A percentile compares a stretch with the other conserved stretches of the same genome.
These are phyloP conservation scores for Fusarium falciforme DNA, from an alignment of 2,329 filamentous ascomycete genomes.

Conservation along the genomic window DNA sequence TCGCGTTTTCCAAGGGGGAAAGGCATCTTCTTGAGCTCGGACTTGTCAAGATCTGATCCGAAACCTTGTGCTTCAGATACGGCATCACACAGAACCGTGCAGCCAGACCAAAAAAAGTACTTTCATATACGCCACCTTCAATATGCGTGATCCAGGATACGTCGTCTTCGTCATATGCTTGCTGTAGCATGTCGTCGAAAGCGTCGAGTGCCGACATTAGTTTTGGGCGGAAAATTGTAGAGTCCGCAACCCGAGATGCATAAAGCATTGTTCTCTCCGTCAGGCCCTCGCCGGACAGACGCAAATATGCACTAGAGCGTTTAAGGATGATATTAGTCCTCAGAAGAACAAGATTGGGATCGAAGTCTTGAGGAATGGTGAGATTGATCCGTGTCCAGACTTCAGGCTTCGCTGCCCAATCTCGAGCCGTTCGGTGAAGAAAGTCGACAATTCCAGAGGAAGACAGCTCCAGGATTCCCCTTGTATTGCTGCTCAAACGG, in stretches of 20 bases:
- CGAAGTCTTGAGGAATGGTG: background rate
- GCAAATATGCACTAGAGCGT: background rate
- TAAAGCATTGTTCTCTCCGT: background rate
- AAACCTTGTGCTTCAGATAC: background rate
- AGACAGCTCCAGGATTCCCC: background rate
- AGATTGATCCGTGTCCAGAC: background rate
- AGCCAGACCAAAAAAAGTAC: background rate
- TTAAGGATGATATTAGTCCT: background rate
- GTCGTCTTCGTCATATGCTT: background rate
- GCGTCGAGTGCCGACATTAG: background rate
- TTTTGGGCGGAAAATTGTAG: background rate
- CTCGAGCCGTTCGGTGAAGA: background rate
- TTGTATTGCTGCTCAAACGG: background rate
- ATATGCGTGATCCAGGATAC: background rate
- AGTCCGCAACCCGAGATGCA: background rate
- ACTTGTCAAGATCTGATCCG: background rate
- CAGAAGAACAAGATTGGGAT: background rate
- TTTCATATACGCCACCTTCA: background rate
- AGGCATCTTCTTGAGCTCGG: background rate
- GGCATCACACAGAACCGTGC: background rate
- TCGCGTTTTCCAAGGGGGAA: background rate
- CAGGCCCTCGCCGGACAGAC: background rate
- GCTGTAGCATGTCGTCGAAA: background rate
- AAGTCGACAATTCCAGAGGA: background rate
- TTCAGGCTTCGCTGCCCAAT: background rate